phyloP scores from a whole-genome alignment of 1,284 basidiomycete genomes.

The Papiliotrema fonsecae region DNA sequence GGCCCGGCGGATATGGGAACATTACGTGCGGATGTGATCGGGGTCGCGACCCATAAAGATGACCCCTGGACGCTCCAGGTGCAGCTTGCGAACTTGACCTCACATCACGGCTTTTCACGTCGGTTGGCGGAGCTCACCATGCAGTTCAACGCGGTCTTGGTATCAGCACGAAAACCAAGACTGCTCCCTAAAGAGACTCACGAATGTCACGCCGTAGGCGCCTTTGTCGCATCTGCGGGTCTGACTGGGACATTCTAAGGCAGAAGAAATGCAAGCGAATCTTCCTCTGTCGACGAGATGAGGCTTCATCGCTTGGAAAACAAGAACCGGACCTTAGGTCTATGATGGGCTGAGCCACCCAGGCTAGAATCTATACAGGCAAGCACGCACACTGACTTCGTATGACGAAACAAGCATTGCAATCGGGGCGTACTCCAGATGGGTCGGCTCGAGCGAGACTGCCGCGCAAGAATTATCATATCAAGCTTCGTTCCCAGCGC shows the following conservation, averaged over 20 bases:
- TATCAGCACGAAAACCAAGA: not conserved
- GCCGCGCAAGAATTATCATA: not conserved
- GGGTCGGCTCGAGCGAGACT: not conserved
- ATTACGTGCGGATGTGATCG: not conserved
- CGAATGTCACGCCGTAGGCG: not conserved
- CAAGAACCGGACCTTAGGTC: not conserved
- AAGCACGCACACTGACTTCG: not conserved
- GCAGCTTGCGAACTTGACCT: not conserved
- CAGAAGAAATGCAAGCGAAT: not conserved
- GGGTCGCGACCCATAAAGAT: not conserved
- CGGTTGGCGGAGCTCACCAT: not conserved
- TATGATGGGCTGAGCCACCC: not conserved
- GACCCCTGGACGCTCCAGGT: not conserved
- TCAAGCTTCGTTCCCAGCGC: not conserved
- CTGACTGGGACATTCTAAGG: not conserved
- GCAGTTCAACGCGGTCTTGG: not conserved
- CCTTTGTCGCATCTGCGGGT: not conserved
- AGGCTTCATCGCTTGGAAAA: not conserved
- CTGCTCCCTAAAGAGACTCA: not conserved
- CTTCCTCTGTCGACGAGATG: not conserved
- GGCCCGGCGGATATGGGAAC: not conserved
- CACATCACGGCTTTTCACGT: not conserved
- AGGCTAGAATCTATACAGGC: not conserved
- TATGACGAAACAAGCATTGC: not conserved
- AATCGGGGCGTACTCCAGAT: not conserved